A percentile compares a stretch with the other conserved stretches of the same genome.
Conservation (phyloP, 306 rosid genomes). For the Chamaecrista fasciculata region DNA sequence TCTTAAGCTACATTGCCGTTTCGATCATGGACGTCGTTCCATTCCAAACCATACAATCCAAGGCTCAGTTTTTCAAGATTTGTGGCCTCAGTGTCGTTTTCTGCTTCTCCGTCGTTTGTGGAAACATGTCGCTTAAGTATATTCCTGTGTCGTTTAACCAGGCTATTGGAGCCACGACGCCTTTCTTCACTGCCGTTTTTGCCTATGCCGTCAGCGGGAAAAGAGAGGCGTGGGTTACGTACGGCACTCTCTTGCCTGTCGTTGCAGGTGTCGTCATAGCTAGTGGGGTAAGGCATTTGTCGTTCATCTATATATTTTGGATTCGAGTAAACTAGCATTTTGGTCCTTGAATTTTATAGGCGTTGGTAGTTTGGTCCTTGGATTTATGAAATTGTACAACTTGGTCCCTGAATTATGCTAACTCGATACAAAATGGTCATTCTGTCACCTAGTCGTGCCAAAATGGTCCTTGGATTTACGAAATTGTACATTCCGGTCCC, state of each 20-base stretch:
- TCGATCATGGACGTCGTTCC: constrained; percentile 35
- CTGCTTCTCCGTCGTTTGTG: constrained; percentile 48
- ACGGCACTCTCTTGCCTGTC: constrained; percentile 44
- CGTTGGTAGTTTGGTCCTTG: too few relatives aligned
- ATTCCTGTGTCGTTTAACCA: constrained; percentile 49
- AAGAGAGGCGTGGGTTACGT: constrained; percentile 47
- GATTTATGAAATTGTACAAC: too few relatives aligned
- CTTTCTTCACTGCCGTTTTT: constrained; percentile 45
- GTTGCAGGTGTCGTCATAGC: constrained; percentile 45
- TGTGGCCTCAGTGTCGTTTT: constrained; percentile 33
- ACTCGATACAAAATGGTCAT: too few relatives aligned
- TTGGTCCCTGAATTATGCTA: too few relatives aligned
- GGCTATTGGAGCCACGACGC: constrained; percentile 46
- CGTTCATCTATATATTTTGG: too few relatives aligned
- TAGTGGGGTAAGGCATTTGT: constrained; percentile 31
- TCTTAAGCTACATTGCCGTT: constrained; percentile 37
- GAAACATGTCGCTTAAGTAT: constrained; percentile 38
- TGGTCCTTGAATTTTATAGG: too few relatives aligned
- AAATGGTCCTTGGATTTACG: too few relatives aligned
- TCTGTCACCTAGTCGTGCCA: too few relatives aligned
- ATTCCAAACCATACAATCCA: constrained; percentile 34
- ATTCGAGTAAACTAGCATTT: too few relatives aligned
- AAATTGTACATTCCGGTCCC: too few relatives aligned
- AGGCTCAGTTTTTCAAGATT: constrained; percentile 29
- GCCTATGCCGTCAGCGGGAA: constrained; percentile 30